Conservation (phyloP, 2,329 filamentous ascomycete species). For the Fusarium newnesense region DNA sequence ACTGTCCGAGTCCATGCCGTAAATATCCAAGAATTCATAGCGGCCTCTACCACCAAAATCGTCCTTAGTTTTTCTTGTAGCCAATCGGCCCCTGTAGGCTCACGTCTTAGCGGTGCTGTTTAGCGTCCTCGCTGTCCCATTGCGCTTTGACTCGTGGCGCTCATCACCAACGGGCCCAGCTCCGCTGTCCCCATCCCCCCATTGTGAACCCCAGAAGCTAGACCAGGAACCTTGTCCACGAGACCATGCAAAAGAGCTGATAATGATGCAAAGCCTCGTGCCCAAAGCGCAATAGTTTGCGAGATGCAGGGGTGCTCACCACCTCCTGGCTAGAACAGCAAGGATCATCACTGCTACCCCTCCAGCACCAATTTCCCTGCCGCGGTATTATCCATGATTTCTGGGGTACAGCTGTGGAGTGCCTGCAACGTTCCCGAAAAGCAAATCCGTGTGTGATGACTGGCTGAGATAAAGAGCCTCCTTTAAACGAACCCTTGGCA, state of each 20-base stretch:
- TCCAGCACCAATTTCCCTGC: constrained; percentile 19
- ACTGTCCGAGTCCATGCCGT: not conserved
- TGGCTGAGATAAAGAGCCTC: constrained; percentile 18
- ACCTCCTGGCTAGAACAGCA: not conserved
- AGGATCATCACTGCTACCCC: not conserved
- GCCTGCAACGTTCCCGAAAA: not conserved
- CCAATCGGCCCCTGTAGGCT: not conserved
- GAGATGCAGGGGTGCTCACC: constrained; percentile 22
- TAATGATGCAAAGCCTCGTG: constrained; percentile 11
- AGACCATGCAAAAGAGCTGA: not conserved
- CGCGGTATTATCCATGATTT: not conserved
- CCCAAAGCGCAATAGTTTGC: constrained; percentile 29
- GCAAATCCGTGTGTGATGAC: constrained; percentile 14
- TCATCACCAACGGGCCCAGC: not conserved
- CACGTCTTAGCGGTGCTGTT: not conserved
- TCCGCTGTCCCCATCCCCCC: not conserved
- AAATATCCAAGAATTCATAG: not conserved
- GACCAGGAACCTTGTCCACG: constrained; percentile 1
- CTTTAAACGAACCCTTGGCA: constrained; percentile 6
- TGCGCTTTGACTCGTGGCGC: constrained; percentile 17
- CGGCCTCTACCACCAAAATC: not conserved
- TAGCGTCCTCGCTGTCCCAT: not conserved
- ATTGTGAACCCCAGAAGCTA: not conserved
- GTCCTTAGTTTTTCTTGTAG: not conserved
- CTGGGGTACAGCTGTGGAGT: constrained; percentile 23